phyloP scores from a whole-genome alignment of 257 asterid genomes.

The Catharanthus roseus region DNA sequence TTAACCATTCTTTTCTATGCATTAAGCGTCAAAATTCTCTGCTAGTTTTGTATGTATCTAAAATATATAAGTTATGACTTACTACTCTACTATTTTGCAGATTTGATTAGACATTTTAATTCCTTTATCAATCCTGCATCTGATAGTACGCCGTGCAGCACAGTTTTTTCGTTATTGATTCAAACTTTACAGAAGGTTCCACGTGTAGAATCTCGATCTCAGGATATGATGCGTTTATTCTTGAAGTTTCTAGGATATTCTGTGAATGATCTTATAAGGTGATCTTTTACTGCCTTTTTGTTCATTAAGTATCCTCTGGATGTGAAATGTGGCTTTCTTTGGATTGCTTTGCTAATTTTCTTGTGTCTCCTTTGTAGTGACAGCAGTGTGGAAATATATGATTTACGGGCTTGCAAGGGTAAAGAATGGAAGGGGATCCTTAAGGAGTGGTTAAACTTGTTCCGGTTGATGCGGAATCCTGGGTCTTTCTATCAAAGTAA shows the following conservation, averaged over 20 bases:
- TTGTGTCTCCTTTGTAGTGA: constrained; percentile 14
- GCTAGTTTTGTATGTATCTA: background rate
- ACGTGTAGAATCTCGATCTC: constrained; percentile 59
- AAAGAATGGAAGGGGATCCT: constrained; percentile 72
- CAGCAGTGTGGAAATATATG: constrained; percentile 46
- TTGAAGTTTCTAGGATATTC: constrained; percentile 72
- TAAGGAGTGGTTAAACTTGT: constrained; percentile 76
- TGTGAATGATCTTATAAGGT: constrained; percentile 52
- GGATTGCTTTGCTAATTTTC: background rate
- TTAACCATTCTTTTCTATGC: background rate
- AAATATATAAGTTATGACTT: background rate
- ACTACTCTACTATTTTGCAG: constrained; percentile 34
- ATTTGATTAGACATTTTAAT: constrained; percentile 56
- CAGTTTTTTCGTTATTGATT: constrained; percentile 60
- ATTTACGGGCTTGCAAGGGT: constrained; percentile 37
- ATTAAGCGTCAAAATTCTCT: background rate
- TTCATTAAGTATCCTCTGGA: background rate
- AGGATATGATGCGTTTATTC: constrained; percentile 67
- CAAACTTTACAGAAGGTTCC: constrained; percentile 69
- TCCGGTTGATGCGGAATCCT: constrained; percentile 63
- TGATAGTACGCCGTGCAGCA: constrained; percentile 47
- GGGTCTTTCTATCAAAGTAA: constrained; percentile 49
- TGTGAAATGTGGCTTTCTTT: background rate
- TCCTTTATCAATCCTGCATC: constrained; percentile 33
- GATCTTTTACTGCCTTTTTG: constrained; percentile 11